Conservation (phyloP, 371 early-diverging fungal species). For the Mucor irregularis region DNA sequence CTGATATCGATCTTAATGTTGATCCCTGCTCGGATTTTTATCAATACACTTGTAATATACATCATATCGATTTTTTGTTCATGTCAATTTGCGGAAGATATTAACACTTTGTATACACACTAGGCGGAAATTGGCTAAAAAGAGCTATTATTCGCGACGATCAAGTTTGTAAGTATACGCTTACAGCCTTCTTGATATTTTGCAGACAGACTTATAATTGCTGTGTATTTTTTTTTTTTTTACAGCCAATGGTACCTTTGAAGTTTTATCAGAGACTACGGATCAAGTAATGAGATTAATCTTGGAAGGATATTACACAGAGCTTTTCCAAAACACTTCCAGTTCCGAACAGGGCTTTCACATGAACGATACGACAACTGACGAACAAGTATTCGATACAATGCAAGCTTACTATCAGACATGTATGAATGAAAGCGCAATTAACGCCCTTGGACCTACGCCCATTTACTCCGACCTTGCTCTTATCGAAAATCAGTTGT, state of each 20-base stretch:
- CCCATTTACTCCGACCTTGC: constrained; percentile 45
- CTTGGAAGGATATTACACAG: constrained; percentile 18
- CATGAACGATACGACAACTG: constrained; percentile 13
- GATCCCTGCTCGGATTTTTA: constrained; percentile 54
- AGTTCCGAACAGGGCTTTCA: constrained; percentile 2
- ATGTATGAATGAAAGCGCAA: constrained; percentile 49
- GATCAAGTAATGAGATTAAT: constrained; percentile 18
- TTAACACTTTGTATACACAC: background rate
- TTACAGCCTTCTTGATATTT: no score
- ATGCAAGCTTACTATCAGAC: constrained; percentile 51
- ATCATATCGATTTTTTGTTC: no score
- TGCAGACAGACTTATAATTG: no score
- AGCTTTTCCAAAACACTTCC: constrained; percentile 21
- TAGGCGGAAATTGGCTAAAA: constrained; percentile 53
- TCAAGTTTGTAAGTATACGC: constrained; percentile 34
- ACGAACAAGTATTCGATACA: constrained; percentile 43
- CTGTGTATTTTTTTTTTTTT: no score
- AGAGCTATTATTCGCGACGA: constrained; percentile 44
- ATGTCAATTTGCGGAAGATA: background rate
- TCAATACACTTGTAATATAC: constrained; percentile 51
- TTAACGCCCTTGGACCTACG: constrained; percentile 46
- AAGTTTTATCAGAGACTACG: constrained; percentile 34
- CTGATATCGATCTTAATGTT: constrained; percentile 20
- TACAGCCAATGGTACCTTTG: constrained; percentile 37
- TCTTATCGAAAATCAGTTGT: constrained; percentile 12